A percentile compares a stretch with the other conserved stretches of the same genome.
Conservation (phyloP, 768 basidiomycete species). For the Naganishia antarctica region DNA sequence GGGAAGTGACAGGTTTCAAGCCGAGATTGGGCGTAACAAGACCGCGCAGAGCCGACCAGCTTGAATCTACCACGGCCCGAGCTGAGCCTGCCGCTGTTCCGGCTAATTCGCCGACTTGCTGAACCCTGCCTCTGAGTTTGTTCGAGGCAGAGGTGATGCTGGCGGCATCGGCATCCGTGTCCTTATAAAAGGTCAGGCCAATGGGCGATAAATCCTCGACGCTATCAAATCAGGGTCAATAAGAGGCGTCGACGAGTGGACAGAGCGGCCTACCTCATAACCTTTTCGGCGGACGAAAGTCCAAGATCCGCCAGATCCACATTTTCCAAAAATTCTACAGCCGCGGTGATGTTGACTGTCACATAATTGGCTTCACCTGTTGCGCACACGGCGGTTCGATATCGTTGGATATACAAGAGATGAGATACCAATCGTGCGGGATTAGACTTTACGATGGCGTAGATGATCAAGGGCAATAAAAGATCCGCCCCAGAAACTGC, state of each 20-base stretch:
- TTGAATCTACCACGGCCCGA: slow-evolving; percentile 82
- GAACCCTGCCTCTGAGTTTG: slow-evolving; percentile 67
- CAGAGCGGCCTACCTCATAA: slow-evolving; percentile 36
- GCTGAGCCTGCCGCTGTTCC: slow-evolving; percentile 78
- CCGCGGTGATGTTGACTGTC: slow-evolving; percentile 87
- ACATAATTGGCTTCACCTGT: slow-evolving; percentile 88
- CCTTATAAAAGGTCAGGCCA: slow-evolving; percentile 60
- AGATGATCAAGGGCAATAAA: slow-evolving; percentile 87
- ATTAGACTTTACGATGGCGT: slow-evolving; percentile 86
- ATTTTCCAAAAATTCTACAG: slow-evolving; percentile 91
- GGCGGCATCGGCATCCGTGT: slow-evolving; percentile 52
- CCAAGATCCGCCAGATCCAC: slow-evolving; percentile 75
- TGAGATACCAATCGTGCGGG: slow-evolving; percentile 72
- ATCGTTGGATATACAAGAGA: slow-evolving; percentile 58
- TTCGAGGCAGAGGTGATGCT: slow-evolving; percentile 55
- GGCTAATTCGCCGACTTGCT: slow-evolving; percentile 62
- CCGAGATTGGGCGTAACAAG: slow-evolving; percentile 52
- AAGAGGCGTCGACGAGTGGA: neutral
- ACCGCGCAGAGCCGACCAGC: slow-evolving; percentile 78
- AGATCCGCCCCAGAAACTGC: slow-evolving; percentile 61
- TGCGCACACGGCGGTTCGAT: slow-evolving; percentile 54
- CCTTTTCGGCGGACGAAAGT: slow-evolving; percentile 50
- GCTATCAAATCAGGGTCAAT: slow-evolving; percentile 50
- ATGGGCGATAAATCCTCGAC: slow-evolving; percentile 77
- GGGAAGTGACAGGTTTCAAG: slow-evolving; percentile 12